A percentile compares a stretch with the other conserved stretches of the same genome.
Evolutionary conservation across 2,329 filamentous ascomycete species (phyloP).

Genomic region (Nigrograna mackinnonii): DNA sequence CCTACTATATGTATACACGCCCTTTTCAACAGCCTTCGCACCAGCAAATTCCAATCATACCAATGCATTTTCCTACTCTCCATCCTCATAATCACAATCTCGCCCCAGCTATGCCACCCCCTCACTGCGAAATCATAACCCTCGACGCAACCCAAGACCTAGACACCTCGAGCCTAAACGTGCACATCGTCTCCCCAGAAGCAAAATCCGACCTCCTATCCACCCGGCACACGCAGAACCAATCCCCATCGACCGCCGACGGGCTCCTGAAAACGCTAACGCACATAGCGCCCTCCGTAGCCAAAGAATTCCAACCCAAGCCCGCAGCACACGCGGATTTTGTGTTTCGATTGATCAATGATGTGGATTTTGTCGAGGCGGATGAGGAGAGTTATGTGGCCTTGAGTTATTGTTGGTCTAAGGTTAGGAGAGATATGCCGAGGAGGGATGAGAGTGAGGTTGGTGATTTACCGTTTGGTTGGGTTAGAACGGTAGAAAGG

Average conservation of each 20-base stretch:
- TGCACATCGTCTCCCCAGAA: conserved; percentile 22
- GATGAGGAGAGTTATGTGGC: conserved; percentile 46
- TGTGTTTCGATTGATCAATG: conserved; percentile 44
- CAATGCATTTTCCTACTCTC: too few relatives aligned
- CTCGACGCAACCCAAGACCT: too few relatives aligned
- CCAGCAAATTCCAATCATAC: too few relatives aligned
- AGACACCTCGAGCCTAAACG: conserved; percentile 29
- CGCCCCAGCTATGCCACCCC: too few relatives aligned
- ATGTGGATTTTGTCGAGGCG: conserved; percentile 31
- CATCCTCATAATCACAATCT: conserved; percentile 20
- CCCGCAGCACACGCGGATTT: conserved; percentile 18
- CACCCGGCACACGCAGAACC: conserved; percentile 12
- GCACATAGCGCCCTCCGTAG: conserved; percentile 29
- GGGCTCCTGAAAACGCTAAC: conserved; percentile 28
- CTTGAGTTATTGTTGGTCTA: conserved; percentile 48
- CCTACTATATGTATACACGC: too few relatives aligned
- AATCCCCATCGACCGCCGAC: conserved; percentile 9
- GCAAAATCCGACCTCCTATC: conserved; percentile 20
- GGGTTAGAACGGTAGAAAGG: conserved; percentile 34
- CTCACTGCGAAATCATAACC: too few relatives aligned
- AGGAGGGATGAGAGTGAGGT: conserved; percentile 23
- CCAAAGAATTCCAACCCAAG: conserved; percentile 34
- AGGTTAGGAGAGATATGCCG: conserved; percentile 25
- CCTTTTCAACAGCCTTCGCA: too few relatives aligned
- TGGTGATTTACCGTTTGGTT: conserved; percentile 37